phyloP scores from a whole-genome alignment of 441 rosid species.

The Viola pubescens region DNA sequence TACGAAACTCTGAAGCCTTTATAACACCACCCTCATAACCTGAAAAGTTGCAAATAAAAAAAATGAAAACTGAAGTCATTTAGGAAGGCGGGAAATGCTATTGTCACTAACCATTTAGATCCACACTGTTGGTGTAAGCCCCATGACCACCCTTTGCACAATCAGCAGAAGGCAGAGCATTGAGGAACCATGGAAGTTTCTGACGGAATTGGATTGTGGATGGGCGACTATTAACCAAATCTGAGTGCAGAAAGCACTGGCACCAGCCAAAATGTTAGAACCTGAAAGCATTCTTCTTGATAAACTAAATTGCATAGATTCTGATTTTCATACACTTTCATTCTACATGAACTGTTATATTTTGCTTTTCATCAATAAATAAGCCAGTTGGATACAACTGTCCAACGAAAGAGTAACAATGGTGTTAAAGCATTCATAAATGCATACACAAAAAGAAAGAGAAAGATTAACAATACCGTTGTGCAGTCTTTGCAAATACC shows the following conservation, averaged over 20 bases:
- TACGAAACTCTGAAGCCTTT: conserved; percentile 87
- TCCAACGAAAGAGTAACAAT: no score
- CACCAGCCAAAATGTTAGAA: conserved; percentile 27
- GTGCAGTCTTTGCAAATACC: conserved; percentile 91
- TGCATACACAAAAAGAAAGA: conserved; percentile 9
- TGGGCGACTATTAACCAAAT: conserved; percentile 67
- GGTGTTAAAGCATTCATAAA: not conserved
- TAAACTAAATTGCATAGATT: no score
- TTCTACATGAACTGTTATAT: no score
- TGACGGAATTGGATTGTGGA: conserved; percentile 69
- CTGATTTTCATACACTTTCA: no score
- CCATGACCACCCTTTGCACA: conserved; percentile 98
- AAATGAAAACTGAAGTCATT: not conserved
- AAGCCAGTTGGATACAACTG: no score
- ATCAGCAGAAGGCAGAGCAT: conserved; percentile 82
- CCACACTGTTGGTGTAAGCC: conserved; percentile 82
- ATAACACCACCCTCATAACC: conserved; percentile 69
- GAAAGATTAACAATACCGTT: conserved; percentile 45
- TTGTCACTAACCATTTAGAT: conserved; percentile 53
- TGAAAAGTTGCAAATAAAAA: conserved; percentile 22
- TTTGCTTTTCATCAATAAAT: no score
- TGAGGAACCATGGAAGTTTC: conserved; percentile 95
- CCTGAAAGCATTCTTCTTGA: not conserved
- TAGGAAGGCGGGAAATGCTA: conserved; percentile 2
- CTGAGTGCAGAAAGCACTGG: conserved; percentile 89